Conservation (phyloP, 441 rosid species). For the Flueggea neowawraea region DNA sequence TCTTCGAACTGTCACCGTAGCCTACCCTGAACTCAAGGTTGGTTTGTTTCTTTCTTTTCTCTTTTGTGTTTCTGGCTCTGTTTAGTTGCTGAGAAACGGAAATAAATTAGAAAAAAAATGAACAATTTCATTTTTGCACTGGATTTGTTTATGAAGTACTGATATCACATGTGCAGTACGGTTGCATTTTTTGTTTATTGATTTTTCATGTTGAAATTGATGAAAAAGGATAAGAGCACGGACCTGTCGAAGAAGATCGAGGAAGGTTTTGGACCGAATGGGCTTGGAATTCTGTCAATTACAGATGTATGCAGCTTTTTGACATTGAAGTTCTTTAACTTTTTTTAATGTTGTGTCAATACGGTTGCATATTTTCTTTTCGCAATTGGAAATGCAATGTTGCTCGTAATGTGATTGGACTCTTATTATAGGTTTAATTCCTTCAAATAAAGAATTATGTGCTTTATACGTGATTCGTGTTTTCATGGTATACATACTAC, state of each 20-base stretch:
- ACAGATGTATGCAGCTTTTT: conserved; percentile 35
- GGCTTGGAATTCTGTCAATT: conserved; percentile 77
- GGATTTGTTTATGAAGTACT: too few relatives aligned
- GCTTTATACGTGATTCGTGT: too few relatives aligned
- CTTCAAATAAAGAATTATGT: too few relatives aligned
- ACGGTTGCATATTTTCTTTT: background rate
- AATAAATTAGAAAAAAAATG: background rate
- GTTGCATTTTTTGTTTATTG: background rate
- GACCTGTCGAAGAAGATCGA: conserved; percentile 73
- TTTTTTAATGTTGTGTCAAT: background rate
- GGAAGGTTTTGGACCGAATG: conserved; percentile 85
- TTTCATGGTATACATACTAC: too few relatives aligned
- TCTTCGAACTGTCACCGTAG: conserved; percentile 61
- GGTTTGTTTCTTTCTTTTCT: conserved; percentile 21
- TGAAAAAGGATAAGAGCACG: conserved; percentile 52
- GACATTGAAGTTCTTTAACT: background rate
- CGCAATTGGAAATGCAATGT: too few relatives aligned
- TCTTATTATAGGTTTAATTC: too few relatives aligned
- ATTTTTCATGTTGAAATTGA: conserved; percentile 14
- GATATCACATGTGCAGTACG: background rate
- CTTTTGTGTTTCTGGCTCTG: conserved; percentile 6
- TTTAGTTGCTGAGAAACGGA: conserved; percentile 12
- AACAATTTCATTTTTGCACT: background rate
- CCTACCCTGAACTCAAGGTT: conserved; percentile 76
- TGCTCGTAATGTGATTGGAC: too few relatives aligned